phyloP scores from a whole-genome alignment of 768 basidiomycete genomes.

The Rhizopogon vinicolor region DNA sequence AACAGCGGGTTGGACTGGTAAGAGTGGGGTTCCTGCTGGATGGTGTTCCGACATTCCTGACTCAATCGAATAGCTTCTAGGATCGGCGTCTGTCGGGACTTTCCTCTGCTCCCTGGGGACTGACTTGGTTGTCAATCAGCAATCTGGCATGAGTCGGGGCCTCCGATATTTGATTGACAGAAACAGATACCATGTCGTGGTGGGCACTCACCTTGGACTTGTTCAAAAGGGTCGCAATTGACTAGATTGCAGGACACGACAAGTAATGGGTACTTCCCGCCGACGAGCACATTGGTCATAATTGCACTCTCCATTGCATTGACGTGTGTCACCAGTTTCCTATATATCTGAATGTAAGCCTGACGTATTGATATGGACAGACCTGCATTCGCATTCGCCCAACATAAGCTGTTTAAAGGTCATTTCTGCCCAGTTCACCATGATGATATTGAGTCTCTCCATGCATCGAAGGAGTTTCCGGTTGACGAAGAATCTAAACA shows the following conservation, averaged over 20 bases:
- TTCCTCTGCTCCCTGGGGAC: conserved; percentile 53
- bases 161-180: conserved; percentile 61
- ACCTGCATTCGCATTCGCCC: conserved; percentile 47
- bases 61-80: conserved; percentile 4
- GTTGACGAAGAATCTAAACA: conserved; percentile 17
- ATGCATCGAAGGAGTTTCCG: conserved; percentile 15
- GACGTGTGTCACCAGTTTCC: conserved; percentile 38
- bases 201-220: conserved; percentile 23
- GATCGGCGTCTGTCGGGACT: conserved; percentile 56
- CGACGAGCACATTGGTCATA: conserved; percentile 44
- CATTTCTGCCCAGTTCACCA: conserved; percentile 37
- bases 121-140: conserved; percentile 53
- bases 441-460: conserved; percentile 22
- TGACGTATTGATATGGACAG: conserved; percentile 23
- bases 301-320: conserved; percentile 49
- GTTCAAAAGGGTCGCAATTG: conserved; percentile 1
- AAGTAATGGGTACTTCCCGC: conserved; percentile 45
- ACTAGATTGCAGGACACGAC: conserved; percentile 39
- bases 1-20: conserved; percentile 48
- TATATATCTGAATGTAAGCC: neutral
- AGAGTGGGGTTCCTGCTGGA: conserved; percentile 14
- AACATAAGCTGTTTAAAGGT: conserved; percentile 47
- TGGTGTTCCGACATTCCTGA: neutral
- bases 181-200: conserved; percentile 52
- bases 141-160: conserved; percentile 59